Base-by-base conservation (phyloP, 129 eudicot genomes). In the Silybum marianum region DNA sequence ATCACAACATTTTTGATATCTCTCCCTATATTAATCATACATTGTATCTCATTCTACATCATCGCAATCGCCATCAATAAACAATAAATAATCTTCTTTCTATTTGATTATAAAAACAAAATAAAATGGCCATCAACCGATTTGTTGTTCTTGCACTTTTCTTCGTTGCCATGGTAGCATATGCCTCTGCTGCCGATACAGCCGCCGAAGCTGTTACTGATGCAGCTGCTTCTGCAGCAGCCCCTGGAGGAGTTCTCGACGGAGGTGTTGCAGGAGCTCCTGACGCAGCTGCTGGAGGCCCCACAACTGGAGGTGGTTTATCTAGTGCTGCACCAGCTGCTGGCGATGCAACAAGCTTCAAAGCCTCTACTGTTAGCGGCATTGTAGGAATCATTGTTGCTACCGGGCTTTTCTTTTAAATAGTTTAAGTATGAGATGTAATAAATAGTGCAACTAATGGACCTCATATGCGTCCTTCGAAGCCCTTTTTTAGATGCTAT, bases 81-180 rank as follows among this genome's bases (percentile, higher is more conserved):
- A 85, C 62, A 80, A 80, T 58, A 68, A 80, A 74, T 16, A 58
- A 9, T 8, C 84, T 60, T 60, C 54, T 80, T 80, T 76, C 58
- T 26, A 1, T 14, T 80, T 65, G 26, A 46, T 75, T 75, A 42
- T 73, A 67, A 78, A 60, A 44, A 79, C 54, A 72, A 69, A 82
- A 30, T 78, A 85, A 85, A 32, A 88, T 88, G 91, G 88, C 91
- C 69, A 73, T 80, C 42, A 84, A 87, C 58, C 87, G 85, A 80
- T 30, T 85, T 36, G 80, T 88, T 40, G 39, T 82, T 77, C 83
- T 88, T 42, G 87, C 78, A 63, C 87, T 88, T 71, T 16, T 82
- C 78, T 77, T 82, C 16, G 80, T 80, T n/a, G 83, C 78, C 87
- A 66, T 88, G 77, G 80, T 88, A 40, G 81, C 85, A 21, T 75